Conservation (phyloP, 192 early-diverging fungal species). For the Umbelopsis ramanniana region DNA sequence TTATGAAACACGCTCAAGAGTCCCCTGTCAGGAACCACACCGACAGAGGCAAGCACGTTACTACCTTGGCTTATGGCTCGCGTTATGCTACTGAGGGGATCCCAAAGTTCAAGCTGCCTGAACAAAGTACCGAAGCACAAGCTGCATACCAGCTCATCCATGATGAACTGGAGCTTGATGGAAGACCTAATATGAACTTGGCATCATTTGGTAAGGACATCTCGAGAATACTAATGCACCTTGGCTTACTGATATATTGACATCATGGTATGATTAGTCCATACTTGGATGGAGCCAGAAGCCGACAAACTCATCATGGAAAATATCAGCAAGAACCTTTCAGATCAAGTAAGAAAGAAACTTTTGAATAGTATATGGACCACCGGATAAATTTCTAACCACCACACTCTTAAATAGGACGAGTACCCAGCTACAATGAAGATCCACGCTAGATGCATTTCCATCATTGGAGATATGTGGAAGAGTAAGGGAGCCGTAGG, state of each 20-base stretch:
- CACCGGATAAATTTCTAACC: not conserved
- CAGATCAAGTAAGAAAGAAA: slow-evolving; percentile 48
- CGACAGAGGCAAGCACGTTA: not conserved
- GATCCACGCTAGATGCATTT: slow-evolving; percentile 69
- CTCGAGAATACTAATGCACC: not conserved
- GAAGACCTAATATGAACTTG: slow-evolving; percentile 63
- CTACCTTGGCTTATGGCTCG: slow-evolving; percentile 48
- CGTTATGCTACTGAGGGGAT: slow-evolving; percentile 49
- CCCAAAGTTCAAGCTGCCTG: slow-evolving; percentile 46
- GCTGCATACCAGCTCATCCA: slow-evolving; percentile 76
- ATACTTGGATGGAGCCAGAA: slow-evolving; percentile 78
- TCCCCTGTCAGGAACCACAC: not conserved
- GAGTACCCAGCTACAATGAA: slow-evolving; percentile 72
- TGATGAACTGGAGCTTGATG: slow-evolving; percentile 72
- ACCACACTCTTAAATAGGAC: slow-evolving; percentile 38
- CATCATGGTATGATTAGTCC: slow-evolving; percentile 39
- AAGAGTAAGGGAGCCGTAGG: slow-evolving; percentile 57
- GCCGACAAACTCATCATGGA: slow-evolving; percentile 69
- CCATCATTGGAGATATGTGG: slow-evolving; percentile 75
- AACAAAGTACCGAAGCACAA: slow-evolving; percentile 48
- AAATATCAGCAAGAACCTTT: slow-evolving; percentile 70
- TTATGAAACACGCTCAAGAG: slow-evolving; percentile 24
- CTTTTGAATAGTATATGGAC: not conserved
- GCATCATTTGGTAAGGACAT: slow-evolving; percentile 49
- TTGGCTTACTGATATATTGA: not conserved